Base-by-base conservation (phyloP, 306 rosid genomes). In the Medicago lupulina region DNA sequence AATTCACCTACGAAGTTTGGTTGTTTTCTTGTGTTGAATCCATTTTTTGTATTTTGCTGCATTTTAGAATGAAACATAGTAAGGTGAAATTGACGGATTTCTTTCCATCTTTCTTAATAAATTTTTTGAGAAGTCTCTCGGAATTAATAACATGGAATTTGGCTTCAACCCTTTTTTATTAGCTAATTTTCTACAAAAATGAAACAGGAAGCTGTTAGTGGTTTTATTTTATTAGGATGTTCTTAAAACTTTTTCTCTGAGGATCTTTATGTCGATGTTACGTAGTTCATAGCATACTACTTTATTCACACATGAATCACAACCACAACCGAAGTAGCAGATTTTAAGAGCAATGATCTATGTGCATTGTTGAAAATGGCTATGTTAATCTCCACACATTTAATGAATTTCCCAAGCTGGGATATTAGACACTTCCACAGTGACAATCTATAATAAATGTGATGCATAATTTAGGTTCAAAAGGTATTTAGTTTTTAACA, bases 381-480 rank as follows among this genome's bases (percentile, higher is more conserved):
- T 38, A 17, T 40, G 63, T 54, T 39, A 61, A 18, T 77, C 43
- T 51, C n/a, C 34, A 34, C 31, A 82, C 70, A 41, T 58, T 75
- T 59, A 41, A 76, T 61, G 49, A 59, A 54, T 1, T 57, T 51
- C 39, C 69, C 69, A n/a, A 17, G 31, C 62, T 78, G 21, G 46
- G 23, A 28, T 19, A 40, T 49, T 50, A 49, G 51, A 23, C 73
- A 38, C 28, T 66, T 77, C 39, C 4, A 47, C 72, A 44, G 47
- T 44, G 71, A 79, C 68, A 51, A 44, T 62, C 25, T 53, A 65
- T 44, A 74, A 77, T 46, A 69, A 63, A 36, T 51, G 63, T 1
- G 43, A 49, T 23, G 43, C 68, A 38, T 74, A 46, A 69, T 71
- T 75, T 39, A 36, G 43, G 73, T 79, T 81, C 16, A 25, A 6